Evolutionary conservation across 345 rosid genomes (phyloP).

Genomic region (Populus alba): DNA sequence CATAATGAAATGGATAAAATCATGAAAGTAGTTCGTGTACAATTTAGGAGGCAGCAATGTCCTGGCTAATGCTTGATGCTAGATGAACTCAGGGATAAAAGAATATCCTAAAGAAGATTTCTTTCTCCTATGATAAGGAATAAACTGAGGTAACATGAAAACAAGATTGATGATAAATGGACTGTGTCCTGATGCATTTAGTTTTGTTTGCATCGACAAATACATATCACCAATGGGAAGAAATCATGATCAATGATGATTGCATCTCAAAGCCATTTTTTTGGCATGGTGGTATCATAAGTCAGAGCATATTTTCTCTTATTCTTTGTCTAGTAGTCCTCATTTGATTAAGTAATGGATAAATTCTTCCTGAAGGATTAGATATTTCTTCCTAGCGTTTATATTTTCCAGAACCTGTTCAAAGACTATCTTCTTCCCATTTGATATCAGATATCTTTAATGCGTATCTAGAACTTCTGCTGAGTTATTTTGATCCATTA

Average conservation of each 20-base stretch:
- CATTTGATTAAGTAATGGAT: neutral
- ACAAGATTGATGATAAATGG: neutral
- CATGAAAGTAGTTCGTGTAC: neutral
- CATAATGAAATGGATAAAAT: neutral
- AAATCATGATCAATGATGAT: neutral
- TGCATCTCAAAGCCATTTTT: constrained; percentile 3
- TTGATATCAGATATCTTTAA: neutral
- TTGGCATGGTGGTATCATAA: neutral
- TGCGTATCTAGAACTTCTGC: neutral
- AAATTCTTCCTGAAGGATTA: neutral
- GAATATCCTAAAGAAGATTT: neutral
- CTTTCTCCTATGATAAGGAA: neutral
- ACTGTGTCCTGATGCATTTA: neutral
- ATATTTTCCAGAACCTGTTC: neutral
- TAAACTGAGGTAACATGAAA: neutral
- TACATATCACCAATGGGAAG: neutral
- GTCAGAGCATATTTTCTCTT: neutral
- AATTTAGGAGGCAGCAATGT: neutral
- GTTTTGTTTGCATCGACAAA: neutral
- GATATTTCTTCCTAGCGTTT: neutral
- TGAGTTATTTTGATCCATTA: neutral
- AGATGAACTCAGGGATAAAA: neutral
- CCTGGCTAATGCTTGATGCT: neutral
- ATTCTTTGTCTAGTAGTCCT: neutral
- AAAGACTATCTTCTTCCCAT: neutral